Evolutionary conservation across 2,329 filamentous ascomycete genomes (phyloP).

Genomic region (Trichophaea hybrida): DNA sequence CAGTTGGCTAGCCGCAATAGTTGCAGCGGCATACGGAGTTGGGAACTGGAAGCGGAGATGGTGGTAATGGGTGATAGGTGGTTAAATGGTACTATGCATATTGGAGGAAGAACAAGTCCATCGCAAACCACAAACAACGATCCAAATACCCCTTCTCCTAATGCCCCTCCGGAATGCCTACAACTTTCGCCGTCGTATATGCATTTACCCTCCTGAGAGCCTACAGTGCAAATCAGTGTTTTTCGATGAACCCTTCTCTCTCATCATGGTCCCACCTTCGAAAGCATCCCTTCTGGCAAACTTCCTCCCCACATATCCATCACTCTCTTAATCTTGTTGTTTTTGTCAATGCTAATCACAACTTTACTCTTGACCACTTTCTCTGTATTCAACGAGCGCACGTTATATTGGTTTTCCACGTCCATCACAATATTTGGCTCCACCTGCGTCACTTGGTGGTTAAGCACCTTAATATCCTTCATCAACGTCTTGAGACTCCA

Average conservation of each 20-base stretch:
- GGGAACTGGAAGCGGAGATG: slow-evolving; percentile 3
- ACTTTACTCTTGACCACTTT: neutral
- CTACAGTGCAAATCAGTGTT: neutral
- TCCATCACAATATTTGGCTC: neutral
- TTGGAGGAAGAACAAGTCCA: too few relatives aligned
- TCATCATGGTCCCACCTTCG: neutral
- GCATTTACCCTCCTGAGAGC: neutral
- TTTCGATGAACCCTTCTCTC: neutral
- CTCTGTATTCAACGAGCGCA: neutral
- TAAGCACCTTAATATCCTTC: neutral
- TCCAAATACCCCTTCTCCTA: neutral
- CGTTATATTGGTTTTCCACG: neutral
- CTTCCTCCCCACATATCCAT: neutral
- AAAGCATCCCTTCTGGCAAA: neutral
- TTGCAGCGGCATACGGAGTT: neutral
- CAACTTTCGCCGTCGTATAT: neutral
- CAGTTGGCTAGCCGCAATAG: neutral
- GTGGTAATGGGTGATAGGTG: neutral
- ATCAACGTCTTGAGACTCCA: neutral
- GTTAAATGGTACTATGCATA: neutral
- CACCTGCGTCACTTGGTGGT: neutral
- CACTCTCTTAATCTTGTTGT: neutral
- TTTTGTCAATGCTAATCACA: neutral
- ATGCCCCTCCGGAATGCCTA: neutral
- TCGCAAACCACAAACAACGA: too few relatives aligned